A percentile compares a stretch with the other conserved stretches of the same genome.
Conservation (phyloP, 768 basidiomycete genomes). For the Sporobolomyces phaffii region DNA sequence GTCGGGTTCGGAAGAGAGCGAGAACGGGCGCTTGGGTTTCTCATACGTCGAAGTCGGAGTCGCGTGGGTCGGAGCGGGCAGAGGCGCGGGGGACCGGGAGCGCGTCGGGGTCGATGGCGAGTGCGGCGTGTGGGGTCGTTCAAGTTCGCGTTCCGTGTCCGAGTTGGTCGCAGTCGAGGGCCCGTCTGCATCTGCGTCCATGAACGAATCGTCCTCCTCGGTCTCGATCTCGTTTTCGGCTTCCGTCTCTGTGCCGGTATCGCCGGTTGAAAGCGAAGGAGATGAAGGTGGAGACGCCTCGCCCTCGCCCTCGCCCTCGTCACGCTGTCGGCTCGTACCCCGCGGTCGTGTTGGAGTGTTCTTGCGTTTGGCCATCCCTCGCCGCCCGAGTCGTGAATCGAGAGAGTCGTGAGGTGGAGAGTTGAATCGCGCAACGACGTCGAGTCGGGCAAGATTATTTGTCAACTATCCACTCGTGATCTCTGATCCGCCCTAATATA, state of each 20-base stretch:
- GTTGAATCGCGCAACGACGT: too few relatives aligned
- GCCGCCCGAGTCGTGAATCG: too few relatives aligned
- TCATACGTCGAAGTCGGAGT: not conserved
- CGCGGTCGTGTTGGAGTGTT: not conserved
- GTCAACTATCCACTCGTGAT: too few relatives aligned
- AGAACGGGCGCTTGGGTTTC: conserved; percentile 13
- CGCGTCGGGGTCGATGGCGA: conserved; percentile 6
- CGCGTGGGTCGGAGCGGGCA: not conserved
- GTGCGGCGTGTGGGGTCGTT: not conserved
- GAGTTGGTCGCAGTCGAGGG: not conserved
- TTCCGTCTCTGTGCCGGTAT: not conserved
- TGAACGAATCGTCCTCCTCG: conserved; percentile 11
- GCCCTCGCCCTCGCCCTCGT: too few relatives aligned
- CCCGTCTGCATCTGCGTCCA: conserved; percentile 17
- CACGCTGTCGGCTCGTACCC: not conserved
- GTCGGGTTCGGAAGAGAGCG: conserved; percentile 25
- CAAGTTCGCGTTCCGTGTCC: not conserved
- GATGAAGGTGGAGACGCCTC: conserved; percentile 2
- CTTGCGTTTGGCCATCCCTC: not conserved
- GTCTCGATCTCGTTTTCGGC: too few relatives aligned
- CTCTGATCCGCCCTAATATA: too few relatives aligned
- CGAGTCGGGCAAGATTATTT: too few relatives aligned
- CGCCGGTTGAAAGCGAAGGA: not conserved
- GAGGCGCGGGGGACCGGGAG: not conserved
- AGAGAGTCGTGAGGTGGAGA: too few relatives aligned